Conservation (phyloP, 192 early-diverging fungal genomes). For the Spizellomyces punctatus region DNA sequence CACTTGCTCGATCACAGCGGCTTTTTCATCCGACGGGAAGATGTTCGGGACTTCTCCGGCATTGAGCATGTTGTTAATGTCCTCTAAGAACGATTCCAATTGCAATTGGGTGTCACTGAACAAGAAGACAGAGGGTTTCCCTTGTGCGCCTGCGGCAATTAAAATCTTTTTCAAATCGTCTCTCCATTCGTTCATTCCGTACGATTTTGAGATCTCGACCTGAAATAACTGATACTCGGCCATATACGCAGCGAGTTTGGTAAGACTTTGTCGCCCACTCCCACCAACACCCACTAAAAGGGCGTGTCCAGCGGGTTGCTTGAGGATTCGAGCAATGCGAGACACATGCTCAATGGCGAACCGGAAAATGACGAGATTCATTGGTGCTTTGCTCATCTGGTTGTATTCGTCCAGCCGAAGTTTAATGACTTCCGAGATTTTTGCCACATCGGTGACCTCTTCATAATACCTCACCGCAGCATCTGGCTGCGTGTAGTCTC, state of each 20-base stretch:
- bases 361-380: constrained; percentile 64
- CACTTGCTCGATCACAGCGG: constrained; percentile 55
- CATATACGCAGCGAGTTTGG: constrained; percentile 60
- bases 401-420: constrained; percentile 61
- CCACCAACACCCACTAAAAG: constrained; percentile 63
- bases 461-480: constrained; percentile 53
- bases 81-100: constrained; percentile 59
- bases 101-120: constrained; percentile 64
- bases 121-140: constrained; percentile 55
- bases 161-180: constrained; percentile 61
- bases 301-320: constrained; percentile 61
- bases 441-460: constrained; percentile 49
- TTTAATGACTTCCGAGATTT: constrained; percentile 55
- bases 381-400: constrained; percentile 56
- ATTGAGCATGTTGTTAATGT: constrained; percentile 69
- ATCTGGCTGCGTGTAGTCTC: constrained; percentile 57
- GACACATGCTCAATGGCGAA: constrained; percentile 66
- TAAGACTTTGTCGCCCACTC: constrained; percentile 57
- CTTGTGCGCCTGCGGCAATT: constrained; percentile 56
- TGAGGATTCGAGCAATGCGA: constrained; percentile 57
- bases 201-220: constrained; percentile 62
- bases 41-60: constrained; percentile 66
- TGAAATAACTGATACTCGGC: constrained; percentile 58
- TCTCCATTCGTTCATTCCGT: constrained; percentile 60
- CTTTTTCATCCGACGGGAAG: constrained; percentile 62